Conservation (phyloP, 192 early-diverging fungal species). For the Entophlyctis helioformis region DNA sequence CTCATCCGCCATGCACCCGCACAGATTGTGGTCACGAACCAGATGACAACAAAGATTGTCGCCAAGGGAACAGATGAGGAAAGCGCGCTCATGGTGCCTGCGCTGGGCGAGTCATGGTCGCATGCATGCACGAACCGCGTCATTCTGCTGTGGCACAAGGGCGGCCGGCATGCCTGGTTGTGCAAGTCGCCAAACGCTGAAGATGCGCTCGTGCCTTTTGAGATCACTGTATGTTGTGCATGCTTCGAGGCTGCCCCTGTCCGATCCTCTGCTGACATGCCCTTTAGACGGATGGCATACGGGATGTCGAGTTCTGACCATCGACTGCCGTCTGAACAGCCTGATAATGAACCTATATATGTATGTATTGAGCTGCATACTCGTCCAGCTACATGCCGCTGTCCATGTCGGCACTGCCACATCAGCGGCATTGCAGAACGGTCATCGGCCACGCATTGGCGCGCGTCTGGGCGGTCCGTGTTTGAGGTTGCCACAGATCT, state of each 20-base stretch:
- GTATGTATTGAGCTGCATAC: too few relatives aligned
- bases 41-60: slow-evolving; percentile 22
- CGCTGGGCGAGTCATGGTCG: slow-evolving; percentile 29
- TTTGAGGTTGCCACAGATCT: too few relatives aligned
- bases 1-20: background rate
- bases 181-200: slow-evolving; percentile 19
- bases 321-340: too few relatives aligned
- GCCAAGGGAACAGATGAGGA: slow-evolving; percentile 4
- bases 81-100: slow-evolving; percentile 16
- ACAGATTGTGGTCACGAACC: slow-evolving; percentile 24
- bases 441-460: too few relatives aligned
- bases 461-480: too few relatives aligned
- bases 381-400: too few relatives aligned
- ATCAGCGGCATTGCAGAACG: too few relatives aligned
- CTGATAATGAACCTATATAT: too few relatives aligned
- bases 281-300: background rate
- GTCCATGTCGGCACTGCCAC: too few relatives aligned
- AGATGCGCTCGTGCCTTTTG: slow-evolving; percentile 10
- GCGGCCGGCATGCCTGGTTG: slow-evolving; percentile 13
- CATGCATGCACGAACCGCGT: slow-evolving; percentile 27
- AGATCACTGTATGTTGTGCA: slow-evolving; percentile 8
- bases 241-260: background rate
- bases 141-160: slow-evolving; percentile 18
- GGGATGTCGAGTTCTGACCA: too few relatives aligned
- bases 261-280: background rate